phyloP scores from a whole-genome alignment of 192 early-diverging fungal species.

The Coemansia sp. region DNA sequence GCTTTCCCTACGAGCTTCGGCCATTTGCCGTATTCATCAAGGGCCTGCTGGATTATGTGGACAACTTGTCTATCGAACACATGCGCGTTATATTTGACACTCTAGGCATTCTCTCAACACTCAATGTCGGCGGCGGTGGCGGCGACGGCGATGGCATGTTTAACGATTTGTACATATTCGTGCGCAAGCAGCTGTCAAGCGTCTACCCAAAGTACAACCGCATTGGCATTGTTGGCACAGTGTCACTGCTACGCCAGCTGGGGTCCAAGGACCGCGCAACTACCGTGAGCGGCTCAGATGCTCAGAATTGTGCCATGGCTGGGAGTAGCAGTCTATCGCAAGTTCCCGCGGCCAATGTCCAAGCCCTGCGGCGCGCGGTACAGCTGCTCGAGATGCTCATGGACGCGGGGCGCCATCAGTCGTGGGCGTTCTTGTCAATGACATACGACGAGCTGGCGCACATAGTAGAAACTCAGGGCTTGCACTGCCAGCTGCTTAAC shows the following conservation, averaged over 20 bases:
- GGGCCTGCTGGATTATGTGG: conserved; percentile 68
- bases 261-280: conserved; percentile 31
- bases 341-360: conserved; percentile 22
- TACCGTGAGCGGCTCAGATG: neutral
- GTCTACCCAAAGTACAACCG: conserved; percentile 59
- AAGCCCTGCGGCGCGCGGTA: conserved; percentile 54
- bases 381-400: conserved; percentile 57
- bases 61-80: conserved; percentile 60
- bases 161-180: conserved; percentile 66
- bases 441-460: conserved; percentile 70
- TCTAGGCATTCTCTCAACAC: conserved; percentile 57
- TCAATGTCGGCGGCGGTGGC: conserved; percentile 9
- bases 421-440: conserved; percentile 63
- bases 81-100: conserved; percentile 64
- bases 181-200: conserved; percentile 76
- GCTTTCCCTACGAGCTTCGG: conserved; percentile 50
- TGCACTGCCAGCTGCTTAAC: conserved; percentile 55
- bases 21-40: conserved; percentile 66
- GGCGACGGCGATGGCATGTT: conserved; percentile 51
- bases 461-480: conserved; percentile 51
- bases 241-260: conserved; percentile 61
- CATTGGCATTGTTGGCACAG: conserved; percentile 67
- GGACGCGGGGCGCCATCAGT: conserved; percentile 35
- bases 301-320: neutral
- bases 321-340: conserved; percentile 30